A percentile compares a stretch with the other conserved stretches of the same genome.
phyloP scores from a whole-genome alignment of 257 asterid species.

The Salvia rosmarinus region DNA sequence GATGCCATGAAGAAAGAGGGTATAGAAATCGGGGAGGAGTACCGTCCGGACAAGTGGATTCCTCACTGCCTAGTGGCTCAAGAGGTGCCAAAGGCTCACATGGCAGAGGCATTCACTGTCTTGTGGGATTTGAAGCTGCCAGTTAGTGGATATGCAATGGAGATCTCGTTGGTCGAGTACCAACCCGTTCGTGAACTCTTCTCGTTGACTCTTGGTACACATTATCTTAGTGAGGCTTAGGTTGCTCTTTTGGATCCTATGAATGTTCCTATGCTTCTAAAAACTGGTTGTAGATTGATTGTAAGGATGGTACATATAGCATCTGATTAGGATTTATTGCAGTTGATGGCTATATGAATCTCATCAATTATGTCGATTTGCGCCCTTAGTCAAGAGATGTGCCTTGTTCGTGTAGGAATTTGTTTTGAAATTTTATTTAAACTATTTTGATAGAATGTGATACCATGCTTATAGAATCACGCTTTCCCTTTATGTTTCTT shows the following conservation, averaged over 20 bases:
- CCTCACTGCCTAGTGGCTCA: constrained; percentile 84
- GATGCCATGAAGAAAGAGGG: constrained; percentile 85
- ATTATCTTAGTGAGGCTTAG: constrained; percentile 53
- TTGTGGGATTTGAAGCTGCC: constrained; percentile 82
- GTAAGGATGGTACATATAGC: constrained; percentile 27
- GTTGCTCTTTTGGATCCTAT: constrained; percentile 20
- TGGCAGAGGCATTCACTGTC: constrained; percentile 83
- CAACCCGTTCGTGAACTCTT: constrained; percentile 77
- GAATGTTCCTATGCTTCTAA: constrained; percentile 17
- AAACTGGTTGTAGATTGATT: constrained; percentile 31
- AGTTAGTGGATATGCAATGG: constrained; percentile 74
- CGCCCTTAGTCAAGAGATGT: constrained; percentile 3
- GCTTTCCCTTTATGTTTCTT: background rate
- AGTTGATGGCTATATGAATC: constrained; percentile 18
- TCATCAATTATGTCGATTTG: constrained; percentile 3
- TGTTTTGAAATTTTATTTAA: background rate
- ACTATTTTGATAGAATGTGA: background rate
- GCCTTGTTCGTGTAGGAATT: constrained; percentile 6
- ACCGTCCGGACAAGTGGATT: constrained; percentile 79
- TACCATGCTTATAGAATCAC: constrained; percentile 2
- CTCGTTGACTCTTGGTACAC: constrained; percentile 68
- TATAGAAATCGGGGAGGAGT: constrained; percentile 64
- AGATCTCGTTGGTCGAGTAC: constrained; percentile 79
- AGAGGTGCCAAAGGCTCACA: constrained; percentile 71
- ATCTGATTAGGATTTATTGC: constrained; percentile 28